Evolutionary conservation across 495 filamentous ascomycete species (phyloP).

Genomic region (Neurospora hispaniola): DNA sequence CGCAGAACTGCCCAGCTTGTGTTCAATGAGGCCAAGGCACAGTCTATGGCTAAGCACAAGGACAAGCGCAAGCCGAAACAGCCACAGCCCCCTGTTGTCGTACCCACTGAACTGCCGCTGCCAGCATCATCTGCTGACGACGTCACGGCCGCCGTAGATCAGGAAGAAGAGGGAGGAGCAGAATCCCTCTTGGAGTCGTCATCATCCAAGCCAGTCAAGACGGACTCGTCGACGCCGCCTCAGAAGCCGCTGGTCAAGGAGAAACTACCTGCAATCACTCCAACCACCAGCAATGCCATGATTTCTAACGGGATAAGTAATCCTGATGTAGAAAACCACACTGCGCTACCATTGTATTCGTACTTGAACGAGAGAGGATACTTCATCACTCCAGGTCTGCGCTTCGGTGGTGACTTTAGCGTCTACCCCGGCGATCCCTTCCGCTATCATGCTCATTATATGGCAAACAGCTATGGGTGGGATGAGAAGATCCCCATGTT

Average conservation of each 20-base stretch:
- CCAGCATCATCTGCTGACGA: neutral
- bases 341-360: constrained; percentile 51
- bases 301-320: constrained; percentile 24
- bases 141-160: constrained; percentile 9
- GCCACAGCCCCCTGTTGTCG: neutral
- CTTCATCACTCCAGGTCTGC: constrained; percentile 80
- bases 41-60: constrained; percentile 22
- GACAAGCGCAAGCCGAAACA: constrained; percentile 16
- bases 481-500: constrained; percentile 76
- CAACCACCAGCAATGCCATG: constrained; percentile 15
- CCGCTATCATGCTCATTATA: constrained; percentile 88
- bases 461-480: constrained; percentile 69
- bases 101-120: neutral
- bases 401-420: constrained; percentile 88
- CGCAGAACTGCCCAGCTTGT: constrained; percentile 29
- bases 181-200: constrained; percentile 35
- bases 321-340: constrained; percentile 15
- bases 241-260: neutral
- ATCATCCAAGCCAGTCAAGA: constrained; percentile 5
- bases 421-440: constrained; percentile 93
- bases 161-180: constrained; percentile 13
- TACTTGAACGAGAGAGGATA: constrained; percentile 73
- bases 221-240: neutral
- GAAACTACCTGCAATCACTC: constrained; percentile 15
- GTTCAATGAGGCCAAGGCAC: constrained; percentile 27